Conservation (phyloP, 805 yeast genomes). For the Groenewaldozyma salmanticensis region DNA sequence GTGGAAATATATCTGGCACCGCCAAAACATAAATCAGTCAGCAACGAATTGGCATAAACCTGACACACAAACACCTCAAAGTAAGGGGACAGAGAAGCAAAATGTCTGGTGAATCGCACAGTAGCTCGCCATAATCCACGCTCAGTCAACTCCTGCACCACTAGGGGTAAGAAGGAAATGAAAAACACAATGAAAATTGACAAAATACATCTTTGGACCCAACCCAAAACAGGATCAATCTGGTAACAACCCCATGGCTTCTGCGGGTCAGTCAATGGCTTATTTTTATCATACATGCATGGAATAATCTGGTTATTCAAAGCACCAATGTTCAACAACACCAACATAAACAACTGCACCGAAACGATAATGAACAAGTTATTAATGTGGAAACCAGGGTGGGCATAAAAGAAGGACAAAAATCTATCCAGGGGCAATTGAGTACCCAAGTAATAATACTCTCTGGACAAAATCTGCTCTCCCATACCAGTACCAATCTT, state of each 20-base stretch:
- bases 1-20: constrained; percentile 90
- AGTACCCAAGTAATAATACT: constrained; percentile 84
- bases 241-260: constrained; percentile 79
- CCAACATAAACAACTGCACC: constrained; percentile 76
- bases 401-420: constrained; percentile 90
- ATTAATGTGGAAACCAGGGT: constrained; percentile 92
- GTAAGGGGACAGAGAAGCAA: constrained; percentile 74
- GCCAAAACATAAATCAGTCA: constrained; percentile 73
- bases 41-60: constrained; percentile 71
- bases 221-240: constrained; percentile 72
- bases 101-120: constrained; percentile 61
- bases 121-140: constrained; percentile 72
- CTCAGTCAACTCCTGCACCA: constrained; percentile 81
- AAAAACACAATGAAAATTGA: constrained; percentile 90
- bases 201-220: constrained; percentile 82
- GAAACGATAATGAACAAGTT: constrained; percentile 81
- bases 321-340: constrained; percentile 71
- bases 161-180: constrained; percentile 79
- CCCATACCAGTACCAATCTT: constrained; percentile 99
- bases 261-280: constrained; percentile 65
- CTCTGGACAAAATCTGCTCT: constrained; percentile 86
- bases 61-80: constrained; percentile 96
- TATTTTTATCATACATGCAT: constrained; percentile 56
- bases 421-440: constrained; percentile 83
- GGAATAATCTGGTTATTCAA: constrained; percentile 59